Conservation (phyloP, 2,329 filamentous ascomycete genomes). For the Xylariales sp. region DNA sequence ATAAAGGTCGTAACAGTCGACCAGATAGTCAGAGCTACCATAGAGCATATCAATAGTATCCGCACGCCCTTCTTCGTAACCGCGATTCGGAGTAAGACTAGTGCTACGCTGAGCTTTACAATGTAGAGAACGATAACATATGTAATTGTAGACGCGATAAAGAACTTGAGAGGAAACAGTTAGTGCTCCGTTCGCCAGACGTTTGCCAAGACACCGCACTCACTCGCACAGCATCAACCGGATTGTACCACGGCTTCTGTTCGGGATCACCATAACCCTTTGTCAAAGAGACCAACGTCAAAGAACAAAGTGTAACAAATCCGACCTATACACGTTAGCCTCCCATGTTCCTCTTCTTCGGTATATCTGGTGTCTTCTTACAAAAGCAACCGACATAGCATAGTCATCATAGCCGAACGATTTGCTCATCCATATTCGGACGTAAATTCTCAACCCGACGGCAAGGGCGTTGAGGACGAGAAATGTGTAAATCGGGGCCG, state of each 20-base stretch:
- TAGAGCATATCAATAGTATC: slow-evolving; percentile 32
- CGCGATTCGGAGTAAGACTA: slow-evolving; percentile 39
- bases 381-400: slow-evolving; percentile 38
- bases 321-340: slow-evolving; percentile 34
- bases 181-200: slow-evolving; percentile 7
- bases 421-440: slow-evolving; percentile 39
- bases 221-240: slow-evolving; percentile 30
- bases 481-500: slow-evolving; percentile 39
- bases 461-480: slow-evolving; percentile 36
- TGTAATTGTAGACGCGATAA: slow-evolving; percentile 37
- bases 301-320: slow-evolving; percentile 34
- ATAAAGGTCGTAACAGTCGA: slow-evolving; percentile 37
- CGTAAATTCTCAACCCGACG: slow-evolving; percentile 36
- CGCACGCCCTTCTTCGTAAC: slow-evolving; percentile 38
- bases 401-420: slow-evolving; percentile 40
- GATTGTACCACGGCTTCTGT: slow-evolving; percentile 21
- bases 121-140: slow-evolving; percentile 40
- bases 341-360: background rate
- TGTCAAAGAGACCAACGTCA: slow-evolving; percentile 34
- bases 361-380: slow-evolving; percentile 17
- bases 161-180: slow-evolving; percentile 28
- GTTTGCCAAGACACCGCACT: slow-evolving; percentile 18
- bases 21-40: slow-evolving; percentile 36
- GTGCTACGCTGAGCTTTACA: slow-evolving; percentile 39
- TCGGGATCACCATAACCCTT: slow-evolving; percentile 34